These are phyloP conservation scores for Silene conica DNA, from an alignment of 148 eudicot species.

Conservation along the genomic window DNA sequence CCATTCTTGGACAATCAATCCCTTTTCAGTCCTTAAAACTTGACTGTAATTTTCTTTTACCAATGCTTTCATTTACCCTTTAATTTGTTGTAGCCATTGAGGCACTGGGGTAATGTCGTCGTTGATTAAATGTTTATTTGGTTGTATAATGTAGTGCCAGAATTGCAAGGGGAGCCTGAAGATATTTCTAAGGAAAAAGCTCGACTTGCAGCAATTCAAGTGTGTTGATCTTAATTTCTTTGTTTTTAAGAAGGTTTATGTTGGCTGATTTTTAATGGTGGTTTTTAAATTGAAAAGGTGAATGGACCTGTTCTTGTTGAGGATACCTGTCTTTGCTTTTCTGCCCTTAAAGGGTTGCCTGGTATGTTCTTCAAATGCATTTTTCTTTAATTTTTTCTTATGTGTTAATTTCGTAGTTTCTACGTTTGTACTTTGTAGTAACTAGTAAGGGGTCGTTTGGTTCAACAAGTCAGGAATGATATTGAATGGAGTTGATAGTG, in stretches of 20 bases:
- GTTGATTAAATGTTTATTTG: not conserved
- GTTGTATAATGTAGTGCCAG: conserved; percentile 54
- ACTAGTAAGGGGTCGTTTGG: too few relatives aligned
- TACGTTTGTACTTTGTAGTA: too few relatives aligned
- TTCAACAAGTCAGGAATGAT: too few relatives aligned
- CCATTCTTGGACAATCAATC: conserved; percentile 73
- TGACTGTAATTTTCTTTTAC: conserved; percentile 41
- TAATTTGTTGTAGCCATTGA: too few relatives aligned
- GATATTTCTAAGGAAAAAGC: conserved; percentile 93
- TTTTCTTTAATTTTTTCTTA: not conserved
- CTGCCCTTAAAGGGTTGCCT: conserved; percentile 85
- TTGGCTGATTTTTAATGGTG: not conserved
- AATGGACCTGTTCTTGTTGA: conserved; percentile 94
- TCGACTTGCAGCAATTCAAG: conserved; percentile 82
- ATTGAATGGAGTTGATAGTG: too few relatives aligned
- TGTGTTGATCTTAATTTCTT: conserved; percentile 2
- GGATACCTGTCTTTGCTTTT: conserved; percentile 93
- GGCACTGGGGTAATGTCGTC: too few relatives aligned
- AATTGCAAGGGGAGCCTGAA: conserved; percentile 94
- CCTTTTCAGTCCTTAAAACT: conserved; percentile 81
- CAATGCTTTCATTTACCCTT: not conserved
- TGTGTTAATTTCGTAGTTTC: too few relatives aligned
- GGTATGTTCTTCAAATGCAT: conserved; percentile 39
- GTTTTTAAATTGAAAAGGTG: conserved; percentile 42
- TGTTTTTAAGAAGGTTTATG: not conserved